Percentiles rank a stretch among this genome's conserved stretches.
These are phyloP conservation scores for Mucor saturninus DNA, from an alignment of 371 early-diverging fungal species.

Conservation along the genomic window DNA sequence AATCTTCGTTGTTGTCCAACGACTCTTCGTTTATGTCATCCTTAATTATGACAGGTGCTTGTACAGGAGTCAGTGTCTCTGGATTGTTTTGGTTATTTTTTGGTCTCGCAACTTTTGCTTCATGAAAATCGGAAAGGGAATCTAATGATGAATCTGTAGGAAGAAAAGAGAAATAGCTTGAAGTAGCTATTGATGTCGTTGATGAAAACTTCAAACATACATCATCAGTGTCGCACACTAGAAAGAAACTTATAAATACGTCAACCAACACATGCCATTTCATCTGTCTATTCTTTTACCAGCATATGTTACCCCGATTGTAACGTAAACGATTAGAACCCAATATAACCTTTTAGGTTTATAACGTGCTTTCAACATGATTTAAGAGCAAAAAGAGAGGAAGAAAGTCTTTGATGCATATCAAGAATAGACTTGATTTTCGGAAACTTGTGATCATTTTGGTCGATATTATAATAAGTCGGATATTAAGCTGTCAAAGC, in stretches of 20 bases:
- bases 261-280: slow-evolving; percentile 1
- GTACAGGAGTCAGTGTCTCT: not conserved
- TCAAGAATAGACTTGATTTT: no score
- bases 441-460: not conserved
- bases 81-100: not conserved
- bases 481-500: not conserved
- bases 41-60: not conserved
- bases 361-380: slow-evolving; percentile 2
- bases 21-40: not conserved
- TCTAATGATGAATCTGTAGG: not conserved
- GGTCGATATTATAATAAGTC: not conserved
- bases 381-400: not conserved
- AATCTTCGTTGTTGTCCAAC: not conserved
- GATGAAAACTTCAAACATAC: not conserved
- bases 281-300: not conserved
- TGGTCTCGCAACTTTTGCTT: slow-evolving; percentile 13
- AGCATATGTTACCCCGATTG: not conserved
- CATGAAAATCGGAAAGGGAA: slow-evolving; percentile 13
- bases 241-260: slow-evolving; percentile 2
- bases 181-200: not conserved
- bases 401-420: not conserved
- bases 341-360: not conserved
- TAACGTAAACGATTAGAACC: not conserved
- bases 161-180: slow-evolving; percentile 1
- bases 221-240: slow-evolving; percentile 15